Evolutionary conservation across 257 asterid species (phyloP).

Genomic region (Plantago major): DNA sequence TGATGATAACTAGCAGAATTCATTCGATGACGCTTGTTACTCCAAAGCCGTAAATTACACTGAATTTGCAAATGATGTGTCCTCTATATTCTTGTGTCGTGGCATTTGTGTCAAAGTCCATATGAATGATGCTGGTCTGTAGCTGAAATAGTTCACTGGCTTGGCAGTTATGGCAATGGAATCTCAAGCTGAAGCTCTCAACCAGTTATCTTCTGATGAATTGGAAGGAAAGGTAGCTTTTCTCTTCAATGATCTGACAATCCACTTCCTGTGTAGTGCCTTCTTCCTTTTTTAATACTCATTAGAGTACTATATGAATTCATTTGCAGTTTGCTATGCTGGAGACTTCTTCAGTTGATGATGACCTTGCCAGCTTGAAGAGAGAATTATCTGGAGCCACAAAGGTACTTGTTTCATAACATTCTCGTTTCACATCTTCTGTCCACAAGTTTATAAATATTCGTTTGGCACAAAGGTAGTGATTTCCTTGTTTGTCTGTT

Average conservation of each 20-base stretch:
- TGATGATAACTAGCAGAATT: no score
- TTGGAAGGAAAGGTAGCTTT: conserved; percentile 86
- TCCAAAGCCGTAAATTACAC: no score
- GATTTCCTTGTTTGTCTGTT: background rate
- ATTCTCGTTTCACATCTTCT: background rate
- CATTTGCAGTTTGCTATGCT: conserved; percentile 74
- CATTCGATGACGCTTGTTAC: no score
- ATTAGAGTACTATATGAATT: no score
- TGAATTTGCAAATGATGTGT: no score
- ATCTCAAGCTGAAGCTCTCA: conserved; percentile 87
- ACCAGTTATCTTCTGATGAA: conserved; percentile 75
- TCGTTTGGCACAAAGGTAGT: background rate
- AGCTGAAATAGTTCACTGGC: conserved; percentile 17
- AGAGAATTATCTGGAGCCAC: conserved; percentile 68
- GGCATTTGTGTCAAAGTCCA: no score
- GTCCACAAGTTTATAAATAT: no score
- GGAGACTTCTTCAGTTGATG: conserved; percentile 90
- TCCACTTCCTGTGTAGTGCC: background rate
- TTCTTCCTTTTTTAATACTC: no score
- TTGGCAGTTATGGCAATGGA: conserved; percentile 83
- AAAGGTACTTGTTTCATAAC: conserved; percentile 38
- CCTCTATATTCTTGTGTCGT: no score
- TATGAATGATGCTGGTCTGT: background rate
- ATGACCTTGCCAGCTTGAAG: conserved; percentile 75
- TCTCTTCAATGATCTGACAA: conserved; percentile 1